phyloP scores from a whole-genome alignment of 495 filamentous ascomycete species.

The Astrothelium macrocarpum region DNA sequence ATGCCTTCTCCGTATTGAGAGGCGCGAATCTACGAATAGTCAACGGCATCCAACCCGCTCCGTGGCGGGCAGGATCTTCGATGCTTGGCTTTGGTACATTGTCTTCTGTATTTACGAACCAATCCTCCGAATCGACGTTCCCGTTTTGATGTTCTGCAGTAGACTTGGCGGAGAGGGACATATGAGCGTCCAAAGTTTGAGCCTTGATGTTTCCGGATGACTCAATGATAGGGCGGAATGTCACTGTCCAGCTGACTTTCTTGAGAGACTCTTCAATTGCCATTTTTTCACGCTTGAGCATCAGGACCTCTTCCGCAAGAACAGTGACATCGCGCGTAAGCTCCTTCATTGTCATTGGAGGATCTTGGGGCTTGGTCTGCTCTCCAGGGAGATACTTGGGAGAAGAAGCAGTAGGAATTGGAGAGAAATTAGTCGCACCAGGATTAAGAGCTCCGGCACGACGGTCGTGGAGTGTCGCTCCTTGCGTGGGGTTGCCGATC shows the following conservation, averaged over 20 bases:
- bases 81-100: not conserved
- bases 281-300: not conserved
- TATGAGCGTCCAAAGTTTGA: not conserved
- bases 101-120: not conserved
- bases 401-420: too few relatives aligned
- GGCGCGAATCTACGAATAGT: slow-evolving; percentile 14
- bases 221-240: not conserved
- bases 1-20: not conserved
- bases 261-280: not conserved
- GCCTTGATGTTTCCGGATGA: not conserved
- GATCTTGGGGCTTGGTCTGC: not conserved
- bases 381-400: not conserved
- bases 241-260: not conserved
- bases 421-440: not conserved
- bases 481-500: not conserved
- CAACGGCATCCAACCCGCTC: slow-evolving; percentile 10
- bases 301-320: not conserved
- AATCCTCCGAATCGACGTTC: not conserved
- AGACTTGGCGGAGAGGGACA: not conserved
- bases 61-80: not conserved
- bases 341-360: not conserved
- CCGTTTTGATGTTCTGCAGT: not conserved
- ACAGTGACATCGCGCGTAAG: not conserved
- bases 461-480: not conserved
- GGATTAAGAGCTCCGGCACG: not conserved